These are phyloP conservation scores for Plantago major DNA, from an alignment of 257 asterid species.

Conservation along the genomic window DNA sequence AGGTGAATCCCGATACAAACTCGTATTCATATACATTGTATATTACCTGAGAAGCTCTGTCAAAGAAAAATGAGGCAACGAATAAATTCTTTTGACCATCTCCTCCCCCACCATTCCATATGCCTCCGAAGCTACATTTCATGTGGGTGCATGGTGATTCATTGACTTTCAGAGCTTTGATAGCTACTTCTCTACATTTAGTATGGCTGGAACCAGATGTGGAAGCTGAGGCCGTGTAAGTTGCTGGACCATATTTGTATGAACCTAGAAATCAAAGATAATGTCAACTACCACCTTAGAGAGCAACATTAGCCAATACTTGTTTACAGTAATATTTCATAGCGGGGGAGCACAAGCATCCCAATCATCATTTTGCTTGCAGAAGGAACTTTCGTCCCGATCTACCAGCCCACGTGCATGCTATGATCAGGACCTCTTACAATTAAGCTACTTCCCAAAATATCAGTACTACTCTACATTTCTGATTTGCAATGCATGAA, in stretches of 20 bases:
- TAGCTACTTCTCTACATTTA: constrained; percentile 63
- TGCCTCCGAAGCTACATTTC: constrained; percentile 98
- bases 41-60: constrained; percentile 93
- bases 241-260: constrained; percentile 71
- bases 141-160: constrained; percentile 83
- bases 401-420: background rate
- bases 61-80: constrained; percentile 93
- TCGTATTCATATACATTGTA: background rate
- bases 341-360: no score
- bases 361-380: background rate
- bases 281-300: background rate
- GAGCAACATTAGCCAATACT: background rate
- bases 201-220: constrained; percentile 70
- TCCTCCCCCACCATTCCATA: constrained; percentile 99
- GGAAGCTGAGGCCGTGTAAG: constrained; percentile 48
- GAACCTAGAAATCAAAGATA: constrained; percentile 41
- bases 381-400: background rate
- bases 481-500: background rate
- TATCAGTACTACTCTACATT: background rate
- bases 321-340: background rate
- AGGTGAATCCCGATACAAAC: no score
- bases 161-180: constrained; percentile 73
- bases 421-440: background rate
- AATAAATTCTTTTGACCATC: constrained; percentile 92
- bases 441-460: background rate